Evolutionary conservation across 306 rosid genomes (phyloP).

Genomic region (Dryas drummondii): DNA sequence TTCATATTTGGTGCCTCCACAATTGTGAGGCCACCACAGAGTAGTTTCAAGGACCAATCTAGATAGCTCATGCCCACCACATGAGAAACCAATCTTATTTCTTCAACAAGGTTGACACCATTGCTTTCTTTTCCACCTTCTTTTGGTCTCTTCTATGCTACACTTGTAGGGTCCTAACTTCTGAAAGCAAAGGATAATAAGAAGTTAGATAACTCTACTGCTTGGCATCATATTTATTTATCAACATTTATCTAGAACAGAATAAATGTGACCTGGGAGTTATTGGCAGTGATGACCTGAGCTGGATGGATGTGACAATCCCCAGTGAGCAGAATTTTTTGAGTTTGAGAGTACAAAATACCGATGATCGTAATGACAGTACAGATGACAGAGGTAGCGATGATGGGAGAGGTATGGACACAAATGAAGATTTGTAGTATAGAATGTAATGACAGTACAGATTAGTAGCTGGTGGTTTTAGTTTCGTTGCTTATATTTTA

Average conservation of each 20-base stretch:
- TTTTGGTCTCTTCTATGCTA: neutral
- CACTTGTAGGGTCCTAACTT: neutral
- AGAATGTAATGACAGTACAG: neutral
- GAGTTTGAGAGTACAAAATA: constrained; percentile 11
- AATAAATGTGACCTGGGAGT: constrained; percentile 17
- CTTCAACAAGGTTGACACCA: neutral
- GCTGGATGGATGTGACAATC: constrained; percentile 29
- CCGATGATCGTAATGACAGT: constrained; percentile 27
- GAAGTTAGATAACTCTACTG: neutral
- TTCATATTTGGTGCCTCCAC: neutral
- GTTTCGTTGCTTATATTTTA: neutral
- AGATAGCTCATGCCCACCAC: neutral
- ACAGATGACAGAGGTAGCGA: constrained; percentile 30
- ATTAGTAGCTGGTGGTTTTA: neutral
- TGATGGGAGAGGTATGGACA: constrained; percentile 27
- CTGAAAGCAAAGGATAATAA: neutral
- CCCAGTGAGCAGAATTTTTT: constrained; percentile 13
- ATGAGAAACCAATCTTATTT: neutral
- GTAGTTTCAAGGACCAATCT: constrained; percentile 1
- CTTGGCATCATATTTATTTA: neutral
- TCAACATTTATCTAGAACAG: neutral
- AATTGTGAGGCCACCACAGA: neutral
- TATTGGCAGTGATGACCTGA: constrained; percentile 24
- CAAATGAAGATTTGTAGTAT: constrained; percentile 30
- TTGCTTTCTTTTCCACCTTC: neutral